Conservation (phyloP, 495 filamentous ascomycete species). For the Daldinia childiae region DNA sequence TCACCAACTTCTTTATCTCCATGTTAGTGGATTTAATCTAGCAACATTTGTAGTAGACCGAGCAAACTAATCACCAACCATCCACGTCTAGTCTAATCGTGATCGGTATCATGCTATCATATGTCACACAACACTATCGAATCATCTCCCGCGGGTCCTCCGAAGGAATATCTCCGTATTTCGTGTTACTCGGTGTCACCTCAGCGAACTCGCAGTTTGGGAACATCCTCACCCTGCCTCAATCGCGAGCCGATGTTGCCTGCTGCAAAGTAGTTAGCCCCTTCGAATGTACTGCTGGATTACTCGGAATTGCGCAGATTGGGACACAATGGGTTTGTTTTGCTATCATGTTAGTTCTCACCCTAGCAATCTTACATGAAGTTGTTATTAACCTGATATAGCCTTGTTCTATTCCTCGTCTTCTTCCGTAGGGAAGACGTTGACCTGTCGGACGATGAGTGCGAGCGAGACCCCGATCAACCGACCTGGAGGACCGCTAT, state of each 20-base stretch:
- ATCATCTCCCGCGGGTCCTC: slow-evolving; percentile 88
- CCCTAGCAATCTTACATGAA: not conserved
- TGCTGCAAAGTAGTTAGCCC: slow-evolving; percentile 85
- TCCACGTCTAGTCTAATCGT: slow-evolving; percentile 74
- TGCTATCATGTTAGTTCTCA: slow-evolving; percentile 78
- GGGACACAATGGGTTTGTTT: slow-evolving; percentile 93
- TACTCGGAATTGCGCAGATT: slow-evolving; percentile 89
- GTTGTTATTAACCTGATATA: slow-evolving; percentile 47
- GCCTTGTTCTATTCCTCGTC: slow-evolving; percentile 84
- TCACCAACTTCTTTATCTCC: slow-evolving; percentile 69
- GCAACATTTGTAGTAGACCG: not conserved
- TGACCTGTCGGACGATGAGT: slow-evolving; percentile 58
- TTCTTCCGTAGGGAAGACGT: slow-evolving; percentile 76
- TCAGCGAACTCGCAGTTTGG: slow-evolving; percentile 87
- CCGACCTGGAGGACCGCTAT: slow-evolving; percentile 81
- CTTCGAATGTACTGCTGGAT: slow-evolving; percentile 82
- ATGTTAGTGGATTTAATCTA: slow-evolving; percentile 55
- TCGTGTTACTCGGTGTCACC: slow-evolving; percentile 89
- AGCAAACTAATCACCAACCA: slow-evolving; percentile 9
- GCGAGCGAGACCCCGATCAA: slow-evolving; percentile 49
- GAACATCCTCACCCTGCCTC: slow-evolving; percentile 86
- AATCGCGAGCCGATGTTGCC: slow-evolving; percentile 77
- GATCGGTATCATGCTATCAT: slow-evolving; percentile 90
- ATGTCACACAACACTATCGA: slow-evolving; percentile 91
- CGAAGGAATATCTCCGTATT: slow-evolving; percentile 95